Conservation (phyloP, 805 yeast species). For the Candida palmyrensis region DNA sequence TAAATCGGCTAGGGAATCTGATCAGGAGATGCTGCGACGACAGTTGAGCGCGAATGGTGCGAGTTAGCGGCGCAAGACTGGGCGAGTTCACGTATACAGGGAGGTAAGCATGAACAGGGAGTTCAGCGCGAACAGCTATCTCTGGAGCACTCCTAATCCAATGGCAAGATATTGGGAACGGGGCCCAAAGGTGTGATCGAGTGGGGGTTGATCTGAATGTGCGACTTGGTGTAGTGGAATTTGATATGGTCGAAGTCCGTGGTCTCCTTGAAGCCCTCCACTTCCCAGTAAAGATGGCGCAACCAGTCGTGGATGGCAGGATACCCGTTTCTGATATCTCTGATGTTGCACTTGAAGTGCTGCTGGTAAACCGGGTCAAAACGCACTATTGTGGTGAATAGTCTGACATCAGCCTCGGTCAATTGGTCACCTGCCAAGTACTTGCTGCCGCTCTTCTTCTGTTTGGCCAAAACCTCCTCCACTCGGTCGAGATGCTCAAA, state of each 20-base stretch:
- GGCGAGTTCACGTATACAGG: background rate
- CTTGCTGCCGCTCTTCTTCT: constrained; percentile 24
- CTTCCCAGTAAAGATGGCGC: constrained; percentile 74
- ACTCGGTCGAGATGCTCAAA: constrained; percentile 67
- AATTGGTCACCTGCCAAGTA: constrained; percentile 56
- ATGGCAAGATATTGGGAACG: constrained; percentile 57
- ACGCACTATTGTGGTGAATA: constrained; percentile 81
- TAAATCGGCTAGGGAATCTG: too few species aligned
- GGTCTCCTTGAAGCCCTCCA: constrained; percentile 68
- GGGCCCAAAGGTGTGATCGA: constrained; percentile 91
- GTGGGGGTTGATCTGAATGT: constrained; percentile 70
- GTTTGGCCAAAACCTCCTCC: constrained; percentile 52
- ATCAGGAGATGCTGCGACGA: too few species aligned
- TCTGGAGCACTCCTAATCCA: background rate
- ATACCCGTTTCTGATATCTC: constrained; percentile 72
- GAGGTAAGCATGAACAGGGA: background rate
- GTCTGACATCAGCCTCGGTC: constrained; percentile 88
- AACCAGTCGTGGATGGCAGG: constrained; percentile 80
- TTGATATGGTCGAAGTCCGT: constrained; percentile 90
- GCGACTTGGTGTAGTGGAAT: constrained; percentile 85
- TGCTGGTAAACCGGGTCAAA: constrained; percentile 93
- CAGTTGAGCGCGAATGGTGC: too few species aligned
- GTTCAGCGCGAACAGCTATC: background rate
- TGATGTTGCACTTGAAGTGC: constrained; percentile 90
- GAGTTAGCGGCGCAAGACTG: too few species aligned